phyloP scores from a whole-genome alignment of 1,284 basidiomycete genomes.

The Fomitopsis betulina region DNA sequence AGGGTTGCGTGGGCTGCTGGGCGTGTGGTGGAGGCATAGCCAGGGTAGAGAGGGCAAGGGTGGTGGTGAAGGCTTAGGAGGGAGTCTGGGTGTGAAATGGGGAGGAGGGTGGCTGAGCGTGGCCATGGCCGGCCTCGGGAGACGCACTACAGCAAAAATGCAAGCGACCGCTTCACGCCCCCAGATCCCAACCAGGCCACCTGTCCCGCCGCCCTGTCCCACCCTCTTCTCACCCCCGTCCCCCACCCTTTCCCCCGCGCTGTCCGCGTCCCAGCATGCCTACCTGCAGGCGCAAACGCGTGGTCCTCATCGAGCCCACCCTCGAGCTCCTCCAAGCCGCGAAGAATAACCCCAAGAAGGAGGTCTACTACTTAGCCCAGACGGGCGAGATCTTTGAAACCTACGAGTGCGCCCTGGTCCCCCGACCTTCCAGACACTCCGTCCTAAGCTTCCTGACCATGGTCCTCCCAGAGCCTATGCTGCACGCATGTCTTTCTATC shows the following conservation, averaged over 20 bases:
- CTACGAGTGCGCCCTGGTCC: conserved; percentile 72
- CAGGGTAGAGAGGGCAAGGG: conserved; percentile 8
- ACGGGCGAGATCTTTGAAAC: conserved; percentile 95
- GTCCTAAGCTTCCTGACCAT: conserved; percentile 11
- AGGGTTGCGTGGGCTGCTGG: background rate
- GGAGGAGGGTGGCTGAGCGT: conserved; percentile 21
- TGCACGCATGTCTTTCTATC: conserved; percentile 90
- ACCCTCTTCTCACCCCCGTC: conserved; percentile 19
- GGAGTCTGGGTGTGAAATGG: conserved; percentile 19
- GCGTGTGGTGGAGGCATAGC: background rate
- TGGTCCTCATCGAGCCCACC: conserved; percentile 79
- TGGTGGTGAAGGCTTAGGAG: conserved; percentile 7
- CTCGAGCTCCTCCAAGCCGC: conserved; percentile 59
- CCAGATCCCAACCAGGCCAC: conserved; percentile 27
- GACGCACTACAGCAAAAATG: conserved; percentile 30
- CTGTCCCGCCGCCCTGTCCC: conserved; percentile 20
- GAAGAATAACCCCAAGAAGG: conserved; percentile 58
- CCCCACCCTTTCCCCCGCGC: conserved; percentile 19
- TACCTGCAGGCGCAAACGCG: conserved; percentile 87
- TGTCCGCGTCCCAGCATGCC: conserved; percentile 54
- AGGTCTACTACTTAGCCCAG: conserved; percentile 86
- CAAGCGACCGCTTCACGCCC: conserved; percentile 29
- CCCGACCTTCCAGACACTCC: conserved; percentile 18
- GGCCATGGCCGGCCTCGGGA: conserved; percentile 25
- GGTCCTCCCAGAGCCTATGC: conserved; percentile 70